A percentile compares a stretch with the other conserved stretches of the same genome.
These are phyloP conservation scores for Candida broadrunensis DNA, from an alignment of 805 yeast genomes.

Conservation along the genomic window DNA sequence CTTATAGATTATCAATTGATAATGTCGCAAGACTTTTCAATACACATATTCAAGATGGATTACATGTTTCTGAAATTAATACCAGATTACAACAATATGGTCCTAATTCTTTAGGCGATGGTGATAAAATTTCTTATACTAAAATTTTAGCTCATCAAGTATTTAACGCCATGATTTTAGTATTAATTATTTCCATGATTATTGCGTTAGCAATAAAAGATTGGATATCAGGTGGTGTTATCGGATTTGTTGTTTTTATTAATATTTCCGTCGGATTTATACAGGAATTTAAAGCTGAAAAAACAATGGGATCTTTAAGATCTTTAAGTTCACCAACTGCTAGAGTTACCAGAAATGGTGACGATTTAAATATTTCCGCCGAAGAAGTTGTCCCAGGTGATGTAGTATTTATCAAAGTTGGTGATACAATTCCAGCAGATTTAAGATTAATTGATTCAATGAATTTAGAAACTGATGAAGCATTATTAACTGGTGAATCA, in stretches of 20 bases:
- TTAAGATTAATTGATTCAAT: constrained; percentile 31
- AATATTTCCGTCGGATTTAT: constrained; percentile 49
- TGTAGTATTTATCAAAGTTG: constrained; percentile 36
- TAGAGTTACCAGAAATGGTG: constrained; percentile 42
- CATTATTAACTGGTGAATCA: constrained; percentile 41
- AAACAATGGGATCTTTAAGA: constrained; percentile 48
- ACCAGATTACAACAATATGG: constrained; percentile 13
- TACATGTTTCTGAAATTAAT: constrained; percentile 19
- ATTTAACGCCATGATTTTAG: constrained; percentile 39
- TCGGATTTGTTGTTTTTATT: constrained; percentile 42
- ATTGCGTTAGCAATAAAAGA: constrained; percentile 37
- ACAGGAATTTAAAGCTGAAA: constrained; percentile 50
- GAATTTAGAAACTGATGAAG: constrained; percentile 43
- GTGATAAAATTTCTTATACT: constrained; percentile 22
- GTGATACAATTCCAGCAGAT: constrained; percentile 45
- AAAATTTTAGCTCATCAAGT: constrained; percentile 34
- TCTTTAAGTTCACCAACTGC: constrained; percentile 47
- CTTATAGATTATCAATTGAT: constrained; percentile 25
- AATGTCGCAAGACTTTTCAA: constrained; percentile 35
- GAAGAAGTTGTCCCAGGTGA: constrained; percentile 48
- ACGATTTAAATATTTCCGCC: constrained; percentile 29
- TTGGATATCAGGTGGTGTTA: constrained; percentile 45
- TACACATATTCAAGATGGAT: constrained; percentile 49
- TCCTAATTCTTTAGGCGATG: constrained; percentile 28
- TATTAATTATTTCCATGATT: constrained; percentile 33